Percentiles rank a stretch among this genome's conserved stretches.
phyloP scores from a whole-genome alignment of 176 grass and related monocot genomes.

The Eremochloa ophiuroides region DNA sequence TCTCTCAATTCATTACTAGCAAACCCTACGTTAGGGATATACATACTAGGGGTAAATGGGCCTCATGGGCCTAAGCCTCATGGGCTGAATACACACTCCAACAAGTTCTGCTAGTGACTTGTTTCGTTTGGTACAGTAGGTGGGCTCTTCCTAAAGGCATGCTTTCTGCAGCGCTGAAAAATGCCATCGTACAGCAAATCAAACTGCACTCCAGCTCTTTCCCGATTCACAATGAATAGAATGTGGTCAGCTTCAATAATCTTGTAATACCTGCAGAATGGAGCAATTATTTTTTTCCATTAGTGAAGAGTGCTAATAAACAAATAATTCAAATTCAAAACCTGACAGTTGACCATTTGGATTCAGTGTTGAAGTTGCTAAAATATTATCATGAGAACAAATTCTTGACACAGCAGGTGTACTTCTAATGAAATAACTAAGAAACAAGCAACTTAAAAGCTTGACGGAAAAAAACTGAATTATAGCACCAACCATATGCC shows the following conservation, averaged over 20 bases:
- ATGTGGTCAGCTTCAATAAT: conserved; percentile 97
- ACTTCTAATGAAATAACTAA: background rate
- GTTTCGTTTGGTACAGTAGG: conserved; percentile 63
- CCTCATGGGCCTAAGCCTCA: too few species aligned
- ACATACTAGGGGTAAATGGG: too few species aligned
- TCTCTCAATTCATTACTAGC: too few species aligned
- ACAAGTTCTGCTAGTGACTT: conserved; percentile 41
- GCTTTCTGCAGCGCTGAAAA: conserved; percentile 91
- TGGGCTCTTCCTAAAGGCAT: conserved; percentile 56
- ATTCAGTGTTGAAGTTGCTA: background rate
- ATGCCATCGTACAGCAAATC: conserved; percentile 93
- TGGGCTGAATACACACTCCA: too few species aligned
- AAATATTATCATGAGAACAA: background rate
- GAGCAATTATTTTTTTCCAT: background rate
- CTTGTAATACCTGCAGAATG: conserved; percentile 75
- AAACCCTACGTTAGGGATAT: too few species aligned
- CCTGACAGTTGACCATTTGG: background rate
- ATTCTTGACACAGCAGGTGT: background rate
- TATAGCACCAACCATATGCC: conserved; percentile 74
- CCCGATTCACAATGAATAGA: conserved; percentile 91
- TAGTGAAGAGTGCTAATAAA: background rate
- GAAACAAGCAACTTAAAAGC: conserved; percentile 11
- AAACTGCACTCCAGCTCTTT: conserved; percentile 93
- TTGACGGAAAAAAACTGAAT: conserved; percentile 20
- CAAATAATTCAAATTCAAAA: background rate